Evolutionary conservation across 2,329 filamentous ascomycete genomes (phyloP), one percentile per base, ranked within the genome.

Genomic region (Trichoderma hamatum): DNA sequence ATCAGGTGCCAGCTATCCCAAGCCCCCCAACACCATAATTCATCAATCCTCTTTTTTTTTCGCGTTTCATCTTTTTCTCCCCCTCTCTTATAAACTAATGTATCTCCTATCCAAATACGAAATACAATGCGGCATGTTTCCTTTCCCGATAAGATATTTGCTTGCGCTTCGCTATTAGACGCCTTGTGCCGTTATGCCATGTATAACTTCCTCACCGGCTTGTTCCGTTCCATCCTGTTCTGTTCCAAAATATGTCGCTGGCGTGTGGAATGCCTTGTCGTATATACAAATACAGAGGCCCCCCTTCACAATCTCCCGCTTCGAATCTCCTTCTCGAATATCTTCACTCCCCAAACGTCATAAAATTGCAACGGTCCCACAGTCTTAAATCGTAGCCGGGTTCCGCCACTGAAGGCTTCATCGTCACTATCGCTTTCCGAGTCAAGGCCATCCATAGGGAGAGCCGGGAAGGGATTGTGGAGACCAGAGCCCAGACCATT

Each of bases 321-420:
- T 36, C 84, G 79, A 60, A 89, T 77, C 74, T 88, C 86, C 76
- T 88, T 88, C 72, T 86, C 82, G 71, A 89, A 89, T 61, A 89
- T 88, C 70, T 81, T 81, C 43, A 88, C 81, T 0, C 81, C 85
- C 79, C 79, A 80, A 11, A 80, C 79, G 39, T 81, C 79, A 59
- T 80, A 80, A 69, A 80, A 81, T 51, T 78, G 79, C 49, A 81
- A 67, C 19, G 78, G 78, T 2, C 79, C 79, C 46, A 79, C 73
- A 1, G 78, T 80, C 73, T 76, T 80, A 66, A 78, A 78, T 19
- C 78, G 75, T 61, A 80, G 76, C 49, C 77, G 74, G 54, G 74
- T 76, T 30, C 76, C 78, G 54, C 71, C 74, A 66, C 77, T 77
- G 36, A 72, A 72, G 11, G 64, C 74, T 61, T 77, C 75, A 30